Base-by-base conservation (phyloP, 2,329 filamentous ascomycete species). In the Penicillium digitatum region DNA sequence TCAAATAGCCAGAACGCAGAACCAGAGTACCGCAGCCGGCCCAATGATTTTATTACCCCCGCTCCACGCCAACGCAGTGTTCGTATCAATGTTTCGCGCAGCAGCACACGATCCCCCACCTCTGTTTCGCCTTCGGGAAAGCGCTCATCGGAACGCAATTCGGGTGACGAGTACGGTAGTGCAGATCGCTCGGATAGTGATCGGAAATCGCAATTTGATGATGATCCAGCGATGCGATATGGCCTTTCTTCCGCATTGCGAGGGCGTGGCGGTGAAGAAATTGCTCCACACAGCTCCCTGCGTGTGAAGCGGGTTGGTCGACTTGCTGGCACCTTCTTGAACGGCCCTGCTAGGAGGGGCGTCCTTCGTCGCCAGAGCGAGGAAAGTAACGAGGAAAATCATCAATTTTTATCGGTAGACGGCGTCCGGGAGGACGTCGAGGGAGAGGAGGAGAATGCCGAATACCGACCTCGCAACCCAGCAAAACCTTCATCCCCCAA, bases 221-320 rank as follows among this genome's bases (percentile, higher is more conserved):
- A 75, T 24, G 73, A 74, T 20, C 67, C 69, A 31, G 63, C 60
- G 1, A 62, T 67, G 5, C 66, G 68, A 16, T 42, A 69, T 27
- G 69, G 70, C 5, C 64, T 72, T 27, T 68, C 72, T 14, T 77
- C 74, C 12, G 69, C 73, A 8, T 58, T 72, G 29, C 68, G 74
- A 20, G 63, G 71, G 34, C 72, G 74, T 8, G 78, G 80, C 47
- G 84, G 84, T 3, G 87, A 91, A 24, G 85, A 88, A 32, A 74
- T 76, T 32, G 86, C 83, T 14, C 76, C 84, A 1, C 88, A 89
- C 57, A 86, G 87, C 63, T 90, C 89, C 0, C 83, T 91, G 79
- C 83, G 90, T 5, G 79, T 92, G 55, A 93, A 92, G 74, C 81
- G 89, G 57, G 83, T 90, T 14, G 87, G 87, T 16, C 89, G 89